phyloP scores from a whole-genome alignment of 2,329 filamentous ascomycete genomes.

The Fusarium sp. region DNA sequence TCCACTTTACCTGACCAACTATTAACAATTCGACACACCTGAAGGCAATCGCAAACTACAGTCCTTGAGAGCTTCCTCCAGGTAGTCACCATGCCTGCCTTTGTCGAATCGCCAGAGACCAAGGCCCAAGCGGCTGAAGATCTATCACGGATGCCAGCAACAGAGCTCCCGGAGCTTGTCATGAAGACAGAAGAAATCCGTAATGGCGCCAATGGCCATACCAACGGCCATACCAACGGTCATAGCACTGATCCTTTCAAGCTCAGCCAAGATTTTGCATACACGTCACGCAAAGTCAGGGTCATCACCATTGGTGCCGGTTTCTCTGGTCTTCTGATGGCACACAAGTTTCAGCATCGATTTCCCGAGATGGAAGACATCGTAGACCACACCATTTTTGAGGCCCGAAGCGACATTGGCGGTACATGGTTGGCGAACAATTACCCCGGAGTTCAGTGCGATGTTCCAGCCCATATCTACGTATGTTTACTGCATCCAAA shows the following conservation, averaged over 20 bases:
- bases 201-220: not conserved
- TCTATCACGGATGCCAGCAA: slow-evolving; percentile 24
- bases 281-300: slow-evolving; percentile 51
- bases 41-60: not conserved
- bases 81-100: slow-evolving; percentile 29
- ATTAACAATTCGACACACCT: too few species aligned
- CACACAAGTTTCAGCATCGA: slow-evolving; percentile 54
- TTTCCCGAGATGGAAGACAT: slow-evolving; percentile 51
- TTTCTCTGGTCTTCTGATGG: slow-evolving; percentile 54
- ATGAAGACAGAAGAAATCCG: not conserved
- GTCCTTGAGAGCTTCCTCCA: not conserved
- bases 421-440: slow-evolving; percentile 55
- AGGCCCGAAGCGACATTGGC: slow-evolving; percentile 50
- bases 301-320: slow-evolving; percentile 55
- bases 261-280: slow-evolving; percentile 48
- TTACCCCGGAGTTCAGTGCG: slow-evolving; percentile 44
- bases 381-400: slow-evolving; percentile 51
- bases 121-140: slow-evolving; percentile 16
- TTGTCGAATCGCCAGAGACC: slow-evolving; percentile 32
- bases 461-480: slow-evolving; percentile 43
- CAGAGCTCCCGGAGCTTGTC: slow-evolving; percentile 39
- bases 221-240: not conserved
- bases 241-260: slow-evolving; percentile 47
- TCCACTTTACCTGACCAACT: not conserved
- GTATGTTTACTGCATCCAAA: not conserved